Evolutionary conservation across 805 yeast genomes (phyloP).

Genomic region (Kuraishia cidri): DNA sequence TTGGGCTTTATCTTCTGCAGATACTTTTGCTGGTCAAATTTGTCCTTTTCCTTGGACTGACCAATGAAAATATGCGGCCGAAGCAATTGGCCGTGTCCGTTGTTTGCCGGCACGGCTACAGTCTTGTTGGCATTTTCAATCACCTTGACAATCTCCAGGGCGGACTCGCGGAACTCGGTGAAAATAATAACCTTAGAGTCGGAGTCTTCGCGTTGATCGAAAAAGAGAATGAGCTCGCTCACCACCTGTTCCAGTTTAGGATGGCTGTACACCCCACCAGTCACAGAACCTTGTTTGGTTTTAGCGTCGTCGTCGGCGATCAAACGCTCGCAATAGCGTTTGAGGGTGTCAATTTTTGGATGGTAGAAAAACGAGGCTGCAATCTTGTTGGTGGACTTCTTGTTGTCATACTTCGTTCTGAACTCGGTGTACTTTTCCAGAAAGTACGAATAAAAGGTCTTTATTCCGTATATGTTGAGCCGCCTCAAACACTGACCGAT

Average conservation of each 20-base stretch:
- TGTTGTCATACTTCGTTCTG: constrained; percentile 42
- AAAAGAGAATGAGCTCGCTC: constrained; percentile 50
- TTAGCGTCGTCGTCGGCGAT: constrained; percentile 20
- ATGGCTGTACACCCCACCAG: constrained; percentile 42
- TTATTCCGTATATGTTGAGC: constrained; percentile 73
- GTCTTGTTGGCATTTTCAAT: constrained; percentile 31
- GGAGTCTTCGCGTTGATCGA: constrained; percentile 24
- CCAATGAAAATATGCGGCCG: constrained; percentile 89
- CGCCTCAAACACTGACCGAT: constrained; percentile 67
- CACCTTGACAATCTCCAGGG: constrained; percentile 71
- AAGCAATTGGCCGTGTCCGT: constrained; percentile 19
- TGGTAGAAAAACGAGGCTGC: constrained; percentile 56
- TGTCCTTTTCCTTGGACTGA: constrained; percentile 70
- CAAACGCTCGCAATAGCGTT: constrained; percentile 32
- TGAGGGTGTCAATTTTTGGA: constrained; percentile 33
- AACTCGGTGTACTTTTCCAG: constrained; percentile 48
- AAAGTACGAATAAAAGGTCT: constrained; percentile 66
- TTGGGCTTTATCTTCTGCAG: constrained; percentile 32
- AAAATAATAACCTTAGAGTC: constrained; percentile 79
- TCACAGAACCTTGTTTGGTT: constrained; percentile 9
- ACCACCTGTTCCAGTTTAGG: constrained; percentile 59
- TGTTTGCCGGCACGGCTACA: constrained; percentile 6
- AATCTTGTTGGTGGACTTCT: constrained; percentile 54
- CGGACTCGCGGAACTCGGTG: constrained; percentile 85
- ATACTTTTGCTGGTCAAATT: constrained; percentile 49